A percentile compares a stretch with the other conserved stretches of the same genome.
Evolutionary conservation across 2,329 filamentous ascomycete species (phyloP).

Genomic region (Phialocephala sp.): DNA sequence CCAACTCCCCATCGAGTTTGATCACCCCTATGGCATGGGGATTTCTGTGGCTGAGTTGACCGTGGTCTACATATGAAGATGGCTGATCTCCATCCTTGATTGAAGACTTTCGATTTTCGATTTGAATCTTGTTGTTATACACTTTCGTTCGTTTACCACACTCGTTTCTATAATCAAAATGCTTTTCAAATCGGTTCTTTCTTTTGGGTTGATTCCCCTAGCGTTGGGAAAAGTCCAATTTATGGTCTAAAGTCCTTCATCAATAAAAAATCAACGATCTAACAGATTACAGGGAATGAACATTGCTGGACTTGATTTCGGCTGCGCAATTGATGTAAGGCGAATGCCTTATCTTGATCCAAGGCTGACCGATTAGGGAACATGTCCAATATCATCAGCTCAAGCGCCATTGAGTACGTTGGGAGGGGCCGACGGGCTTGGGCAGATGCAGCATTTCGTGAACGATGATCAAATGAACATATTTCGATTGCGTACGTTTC

Average conservation of each 20-base stretch:
- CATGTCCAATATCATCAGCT: slow-evolving; percentile 29
- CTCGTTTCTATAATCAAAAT: slow-evolving; percentile 24
- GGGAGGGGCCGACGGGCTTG: slow-evolving; percentile 33
- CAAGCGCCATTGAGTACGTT: slow-evolving; percentile 27
- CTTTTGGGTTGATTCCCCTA: slow-evolving; percentile 19
- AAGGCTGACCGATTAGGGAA: slow-evolving; percentile 22
- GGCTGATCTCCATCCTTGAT: background rate
- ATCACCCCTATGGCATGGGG: slow-evolving; percentile 7
- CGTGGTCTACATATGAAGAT: background rate
- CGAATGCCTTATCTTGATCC: background rate
- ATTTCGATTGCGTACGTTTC: slow-evolving; percentile 58
- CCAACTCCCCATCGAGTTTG: slow-evolving; percentile 5
- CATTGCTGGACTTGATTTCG: slow-evolving; percentile 55
- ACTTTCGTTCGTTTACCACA: slow-evolving; percentile 19
- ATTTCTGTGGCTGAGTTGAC: slow-evolving; percentile 8
- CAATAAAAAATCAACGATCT: background rate
- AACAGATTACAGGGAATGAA: slow-evolving; percentile 41
- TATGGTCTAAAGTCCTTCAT: slow-evolving; percentile 22
- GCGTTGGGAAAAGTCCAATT: slow-evolving; percentile 33
- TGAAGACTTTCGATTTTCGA: background rate
- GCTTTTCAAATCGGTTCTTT: slow-evolving; percentile 26
- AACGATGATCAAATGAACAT: slow-evolving; percentile 59
- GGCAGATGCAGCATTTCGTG: slow-evolving; percentile 55
- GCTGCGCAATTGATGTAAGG: slow-evolving; percentile 48
- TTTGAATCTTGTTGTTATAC: background rate